Conservation (phyloP, 345 rosid genomes). For the Nasturtium officinale region DNA sequence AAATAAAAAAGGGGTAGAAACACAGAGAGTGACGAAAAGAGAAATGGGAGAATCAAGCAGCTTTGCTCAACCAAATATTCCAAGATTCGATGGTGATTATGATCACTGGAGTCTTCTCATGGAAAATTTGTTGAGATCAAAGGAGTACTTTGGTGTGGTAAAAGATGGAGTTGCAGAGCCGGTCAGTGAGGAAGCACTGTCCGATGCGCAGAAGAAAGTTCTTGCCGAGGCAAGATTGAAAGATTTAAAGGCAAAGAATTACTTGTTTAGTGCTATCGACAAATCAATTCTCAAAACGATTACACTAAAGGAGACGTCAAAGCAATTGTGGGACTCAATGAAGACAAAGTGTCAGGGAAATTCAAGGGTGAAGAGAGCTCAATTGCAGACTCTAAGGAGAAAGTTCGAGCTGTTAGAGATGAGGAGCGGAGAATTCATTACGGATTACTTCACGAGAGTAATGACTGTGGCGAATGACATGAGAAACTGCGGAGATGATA, state of each 20-base stretch:
- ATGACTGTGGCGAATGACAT: slow-evolving; percentile 11
- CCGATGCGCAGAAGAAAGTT: too few species aligned
- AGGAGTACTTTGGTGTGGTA: too few species aligned
- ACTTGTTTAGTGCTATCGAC: neutral
- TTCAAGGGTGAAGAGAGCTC: neutral
- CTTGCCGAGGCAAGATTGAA: neutral
- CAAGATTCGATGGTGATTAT: too few species aligned
- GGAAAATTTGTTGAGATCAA: too few species aligned
- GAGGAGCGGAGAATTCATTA: neutral
- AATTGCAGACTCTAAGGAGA: neutral
- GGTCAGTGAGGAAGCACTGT: too few species aligned
- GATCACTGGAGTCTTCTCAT: too few species aligned
- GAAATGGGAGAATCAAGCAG: too few species aligned
- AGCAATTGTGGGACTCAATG: neutral
- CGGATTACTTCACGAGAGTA: neutral
- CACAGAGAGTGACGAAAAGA: too few species aligned
- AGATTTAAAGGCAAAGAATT: neutral
- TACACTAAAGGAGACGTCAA: neutral
- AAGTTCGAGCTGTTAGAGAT: neutral
- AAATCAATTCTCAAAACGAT: neutral
- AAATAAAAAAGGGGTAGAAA: too few species aligned
- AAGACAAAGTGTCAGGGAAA: neutral
- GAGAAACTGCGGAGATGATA: neutral
- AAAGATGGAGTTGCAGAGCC: too few species aligned
- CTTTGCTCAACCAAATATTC: too few species aligned